Evolutionary conservation across 2,329 filamentous ascomycete species (phyloP), one percentile per base, ranked within the genome.

Genomic region (Purpureocillium takamizusanense): DNA sequence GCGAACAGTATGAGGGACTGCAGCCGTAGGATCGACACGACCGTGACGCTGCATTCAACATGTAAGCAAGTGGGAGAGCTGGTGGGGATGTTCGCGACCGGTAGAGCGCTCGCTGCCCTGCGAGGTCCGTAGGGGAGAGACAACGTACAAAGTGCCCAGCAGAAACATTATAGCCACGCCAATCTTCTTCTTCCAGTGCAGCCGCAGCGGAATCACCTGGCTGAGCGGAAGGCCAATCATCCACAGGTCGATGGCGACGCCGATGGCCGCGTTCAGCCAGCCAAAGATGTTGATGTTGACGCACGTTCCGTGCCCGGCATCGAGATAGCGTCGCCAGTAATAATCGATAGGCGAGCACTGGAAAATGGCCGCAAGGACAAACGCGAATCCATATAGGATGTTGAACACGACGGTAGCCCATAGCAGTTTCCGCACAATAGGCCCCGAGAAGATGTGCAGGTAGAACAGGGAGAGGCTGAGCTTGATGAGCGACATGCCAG

Each of bases 201-300:
- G 37, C 9, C 18, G 14, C 15, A 40, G 21, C 27, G 16, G 14
- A 27, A 34, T 37, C 13, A 40, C 23, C 31, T 42, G 41, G 37
- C 41, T 40, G 7, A 42, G 35, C 7, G 41, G 37, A 17, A 42
- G 37, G 14, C 25, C 37, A 39, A 42, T 33, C 41, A 42, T 39
- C 41, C 37, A 42, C 31, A 40, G 8, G 16, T 42, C 41, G 16
- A 40, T 17, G 7, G 21, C 31, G 15, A 42, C 35, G 25, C 39
- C 35, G 33, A 32, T 18, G 7, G 31, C 31, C 15, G 23, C 37
- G 18, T 42, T 33, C 9, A 36, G 9, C 38, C 38, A 43, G 10
- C 35, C 41, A 38, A 43, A 29, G 5, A 39, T 3, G 14, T 43
- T 38, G 38, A 43, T 33, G 6, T 41, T 27, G 23, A 41, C 38